A percentile compares a stretch with the other conserved stretches of the same genome.
These are phyloP conservation scores for Parascedosporium putredinis DNA, from an alignment of 2,329 filamentous ascomycete species.

Conservation along the genomic window DNA sequence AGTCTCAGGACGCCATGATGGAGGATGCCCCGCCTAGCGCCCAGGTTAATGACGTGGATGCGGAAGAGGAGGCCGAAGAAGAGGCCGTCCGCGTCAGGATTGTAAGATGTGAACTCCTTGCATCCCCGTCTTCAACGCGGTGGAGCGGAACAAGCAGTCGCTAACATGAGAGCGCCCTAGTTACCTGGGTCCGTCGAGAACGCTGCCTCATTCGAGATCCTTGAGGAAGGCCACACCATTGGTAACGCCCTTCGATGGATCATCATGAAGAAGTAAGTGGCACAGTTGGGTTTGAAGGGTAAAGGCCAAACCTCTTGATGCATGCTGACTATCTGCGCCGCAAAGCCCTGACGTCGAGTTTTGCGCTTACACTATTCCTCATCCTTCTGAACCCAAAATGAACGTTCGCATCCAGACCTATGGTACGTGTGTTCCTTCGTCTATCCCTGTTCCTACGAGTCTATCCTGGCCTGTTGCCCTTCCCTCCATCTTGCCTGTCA, in stretches of 20 bases:
- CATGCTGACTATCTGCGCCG: constrained; percentile 5
- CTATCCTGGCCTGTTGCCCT: no score
- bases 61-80: constrained; percentile 28
- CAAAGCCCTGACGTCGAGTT: constrained; percentile 88
- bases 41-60: constrained; percentile 18
- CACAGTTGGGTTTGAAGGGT: not conserved
- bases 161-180: constrained; percentile 32
- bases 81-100: constrained; percentile 48
- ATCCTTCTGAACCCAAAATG: constrained; percentile 94
- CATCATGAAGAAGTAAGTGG: constrained; percentile 91
- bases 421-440: constrained; percentile 44
- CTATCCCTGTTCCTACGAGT: no score
- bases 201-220: constrained; percentile 90
- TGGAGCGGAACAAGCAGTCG: no score
- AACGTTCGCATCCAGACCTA: constrained; percentile 96
- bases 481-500: no score
- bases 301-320: not conserved
- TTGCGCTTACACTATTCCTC: constrained; percentile 94
- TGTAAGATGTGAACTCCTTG: no score
- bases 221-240: constrained; percentile 87
- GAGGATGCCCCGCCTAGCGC: constrained; percentile 30
- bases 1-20: constrained; percentile 28
- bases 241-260: constrained; percentile 91
- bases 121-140: no score
- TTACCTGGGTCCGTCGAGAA: constrained; percentile 76